Conservation (phyloP, 2,329 filamentous ascomycete genomes). For the Claviceps sp. region DNA sequence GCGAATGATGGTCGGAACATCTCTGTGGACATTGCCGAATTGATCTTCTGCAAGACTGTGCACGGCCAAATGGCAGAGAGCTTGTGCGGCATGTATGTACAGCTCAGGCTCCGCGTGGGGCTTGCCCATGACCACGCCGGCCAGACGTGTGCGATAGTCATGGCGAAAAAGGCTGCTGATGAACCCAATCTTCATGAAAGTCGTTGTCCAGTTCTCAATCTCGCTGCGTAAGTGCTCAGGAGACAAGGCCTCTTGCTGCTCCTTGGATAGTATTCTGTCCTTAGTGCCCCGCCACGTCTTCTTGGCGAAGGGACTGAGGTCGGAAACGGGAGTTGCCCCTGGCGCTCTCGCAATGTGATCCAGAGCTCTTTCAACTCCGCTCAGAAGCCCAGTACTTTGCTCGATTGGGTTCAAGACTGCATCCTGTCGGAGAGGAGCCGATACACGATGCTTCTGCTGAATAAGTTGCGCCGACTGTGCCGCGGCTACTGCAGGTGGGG, state of each 20-base stretch:
- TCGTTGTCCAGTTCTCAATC: conserved; percentile 33
- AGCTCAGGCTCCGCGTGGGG: conserved; percentile 58
- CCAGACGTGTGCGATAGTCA: conserved; percentile 51
- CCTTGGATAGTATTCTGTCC: conserved; percentile 34
- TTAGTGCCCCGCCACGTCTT: conserved; percentile 34
- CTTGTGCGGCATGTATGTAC: conserved; percentile 58
- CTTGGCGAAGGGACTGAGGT: conserved; percentile 37
- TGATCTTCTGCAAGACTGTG: conserved; percentile 67
- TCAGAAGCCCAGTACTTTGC: conserved; percentile 23
- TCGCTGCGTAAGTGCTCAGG: conserved; percentile 35
- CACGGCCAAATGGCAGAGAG: conserved; percentile 55
- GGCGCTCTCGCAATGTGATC: conserved; percentile 31
- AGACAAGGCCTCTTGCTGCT: conserved; percentile 41
- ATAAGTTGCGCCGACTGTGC: conserved; percentile 15
- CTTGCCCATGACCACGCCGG: conserved; percentile 55
- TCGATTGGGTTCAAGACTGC: conserved; percentile 29
- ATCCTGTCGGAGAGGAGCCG: conserved; percentile 30
- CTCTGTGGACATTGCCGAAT: conserved; percentile 74
- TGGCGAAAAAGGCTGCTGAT: conserved; percentile 59
- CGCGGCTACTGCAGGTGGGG: conserved; percentile 20
- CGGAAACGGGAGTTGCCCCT: conserved; percentile 33
- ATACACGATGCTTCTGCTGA: conserved; percentile 22
- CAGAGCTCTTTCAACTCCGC: conserved; percentile 32
- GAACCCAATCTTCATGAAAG: conserved; percentile 32
- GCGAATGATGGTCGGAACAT: conserved; percentile 62